Evolutionary conservation across 306 rosid genomes (phyloP).

Genomic region (Urtica urens): DNA sequence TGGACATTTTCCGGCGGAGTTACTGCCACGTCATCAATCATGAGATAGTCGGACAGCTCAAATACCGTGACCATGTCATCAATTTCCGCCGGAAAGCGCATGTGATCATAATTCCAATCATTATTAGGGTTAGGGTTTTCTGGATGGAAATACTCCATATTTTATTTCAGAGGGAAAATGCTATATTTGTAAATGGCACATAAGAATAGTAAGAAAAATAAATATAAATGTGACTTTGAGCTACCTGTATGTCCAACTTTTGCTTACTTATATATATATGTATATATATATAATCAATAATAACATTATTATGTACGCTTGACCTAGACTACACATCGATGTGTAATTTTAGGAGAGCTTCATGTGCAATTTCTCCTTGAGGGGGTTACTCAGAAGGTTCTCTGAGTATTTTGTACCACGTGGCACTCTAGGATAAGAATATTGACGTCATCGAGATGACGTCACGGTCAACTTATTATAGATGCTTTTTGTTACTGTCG

Average conservation of each 20-base stretch:
- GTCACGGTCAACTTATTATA: background rate
- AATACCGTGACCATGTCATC: constrained; percentile 18
- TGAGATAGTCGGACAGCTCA: constrained; percentile 30
- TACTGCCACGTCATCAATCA: constrained; percentile 14
- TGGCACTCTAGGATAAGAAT: constrained; percentile 2
- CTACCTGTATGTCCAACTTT: background rate
- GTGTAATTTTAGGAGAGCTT: constrained; percentile 6
- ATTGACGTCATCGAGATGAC: constrained; percentile 20
- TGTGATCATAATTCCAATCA: no score
- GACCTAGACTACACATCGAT: no score
- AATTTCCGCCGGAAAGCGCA: constrained; percentile 3
- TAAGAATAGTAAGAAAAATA: background rate
- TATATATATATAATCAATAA: background rate
- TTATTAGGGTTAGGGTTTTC: constrained; percentile 27
- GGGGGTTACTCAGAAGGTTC: constrained; percentile 25
- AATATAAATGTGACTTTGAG: background rate
- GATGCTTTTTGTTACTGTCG: background rate
- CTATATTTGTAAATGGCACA: no score
- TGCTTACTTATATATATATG: constrained; percentile 5
- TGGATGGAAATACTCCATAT: constrained; percentile 21
- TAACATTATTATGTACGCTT: no score
- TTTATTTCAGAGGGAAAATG: no score
- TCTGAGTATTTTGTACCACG: constrained; percentile 3
- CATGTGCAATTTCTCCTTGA: constrained; percentile 28
- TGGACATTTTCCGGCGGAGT: constrained; percentile 21